Percentiles rank a stretch among this genome's conserved stretches.
These are phyloP conservation scores for Hyphopichia homilentoma DNA, from an alignment of 805 yeast genomes.

Conservation along the genomic window DNA sequence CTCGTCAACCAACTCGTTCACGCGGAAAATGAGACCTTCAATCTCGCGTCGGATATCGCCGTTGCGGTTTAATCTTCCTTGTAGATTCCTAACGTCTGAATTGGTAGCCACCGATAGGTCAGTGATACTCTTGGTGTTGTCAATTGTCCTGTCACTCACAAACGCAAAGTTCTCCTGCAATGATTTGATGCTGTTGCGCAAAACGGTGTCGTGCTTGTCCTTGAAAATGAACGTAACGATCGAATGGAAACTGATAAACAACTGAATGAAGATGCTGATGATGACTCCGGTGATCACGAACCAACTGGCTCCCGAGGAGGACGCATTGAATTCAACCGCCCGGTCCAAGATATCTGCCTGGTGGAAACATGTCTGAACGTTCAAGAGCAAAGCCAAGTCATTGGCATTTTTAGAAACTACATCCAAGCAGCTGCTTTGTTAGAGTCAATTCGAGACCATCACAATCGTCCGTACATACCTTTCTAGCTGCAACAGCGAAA, in stretches of 20 bases:
- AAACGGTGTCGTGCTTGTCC: constrained; percentile 3
- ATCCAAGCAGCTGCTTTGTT: constrained; percentile 13
- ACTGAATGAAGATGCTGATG: constrained; percentile 7
- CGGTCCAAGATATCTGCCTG: constrained; percentile 16
- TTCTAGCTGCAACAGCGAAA: constrained; percentile 10
- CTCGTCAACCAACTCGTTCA: constrained; percentile 5
- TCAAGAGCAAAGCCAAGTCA: constrained; percentile 18
- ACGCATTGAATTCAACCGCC: constrained; percentile 4
- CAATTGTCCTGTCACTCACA: constrained; percentile 3
- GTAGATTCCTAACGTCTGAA: constrained; percentile 9
- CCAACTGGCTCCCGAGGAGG: constrained; percentile 6
- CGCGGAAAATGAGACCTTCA: constrained; percentile 5
- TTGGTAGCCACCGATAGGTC: constrained; percentile 2
- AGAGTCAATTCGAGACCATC: background rate
- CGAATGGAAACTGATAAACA: constrained; percentile 7
- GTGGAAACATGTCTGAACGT: constrained; percentile 22
- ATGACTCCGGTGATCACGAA: constrained; percentile 4
- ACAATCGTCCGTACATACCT: constrained; percentile 7
- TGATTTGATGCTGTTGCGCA: background rate
- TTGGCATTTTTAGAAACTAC: constrained; percentile 6
- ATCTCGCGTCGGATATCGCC: constrained; percentile 14
- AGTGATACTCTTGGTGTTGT: constrained; percentile 1
- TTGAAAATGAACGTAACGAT: constrained; percentile 4
- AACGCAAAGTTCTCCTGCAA: constrained; percentile 4
- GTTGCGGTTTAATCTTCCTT: constrained; percentile 13